Conservation (phyloP, 495 filamentous ascomycete species). For the Aspergillus avenaceus region DNA sequence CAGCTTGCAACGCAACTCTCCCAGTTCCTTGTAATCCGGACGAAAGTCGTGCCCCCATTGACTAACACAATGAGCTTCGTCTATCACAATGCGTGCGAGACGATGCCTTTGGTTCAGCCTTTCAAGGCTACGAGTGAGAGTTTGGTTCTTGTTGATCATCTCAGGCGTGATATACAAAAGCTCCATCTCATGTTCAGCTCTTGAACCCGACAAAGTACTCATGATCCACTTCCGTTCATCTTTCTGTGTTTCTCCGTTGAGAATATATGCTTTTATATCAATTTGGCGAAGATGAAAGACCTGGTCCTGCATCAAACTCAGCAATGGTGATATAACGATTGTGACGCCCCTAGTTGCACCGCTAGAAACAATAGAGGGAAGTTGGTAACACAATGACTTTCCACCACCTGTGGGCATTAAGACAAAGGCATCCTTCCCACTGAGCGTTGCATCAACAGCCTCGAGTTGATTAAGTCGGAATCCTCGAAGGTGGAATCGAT, state of each 20-base stretch:
- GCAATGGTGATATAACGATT: conserved; percentile 86
- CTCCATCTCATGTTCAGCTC: conserved; percentile 68
- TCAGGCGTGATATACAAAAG: conserved; percentile 94
- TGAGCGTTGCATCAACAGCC: conserved; percentile 89
- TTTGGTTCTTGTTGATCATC: conserved; percentile 79
- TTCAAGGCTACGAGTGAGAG: conserved; percentile 56
- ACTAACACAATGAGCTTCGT: conserved; percentile 97
- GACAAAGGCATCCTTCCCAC: conserved; percentile 84
- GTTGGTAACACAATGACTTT: conserved; percentile 94
- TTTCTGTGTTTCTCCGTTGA: conserved; percentile 67
- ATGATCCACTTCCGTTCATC: conserved; percentile 58
- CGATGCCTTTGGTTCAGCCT: conserved; percentile 58
- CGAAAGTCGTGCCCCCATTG: conserved; percentile 99
- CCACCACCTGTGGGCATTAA: conserved; percentile 97
- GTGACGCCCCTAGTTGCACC: conserved; percentile 84
- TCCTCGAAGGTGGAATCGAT: conserved; percentile 75
- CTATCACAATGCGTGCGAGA: conserved; percentile 89
- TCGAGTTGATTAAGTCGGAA: conserved; percentile 92
- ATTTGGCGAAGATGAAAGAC: conserved; percentile 72
- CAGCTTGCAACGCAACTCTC: conserved; percentile 62
- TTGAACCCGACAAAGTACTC: conserved; percentile 48
- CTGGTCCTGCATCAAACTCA: conserved; percentile 97
- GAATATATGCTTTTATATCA: conserved; percentile 69
- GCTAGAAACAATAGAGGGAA: conserved; percentile 78
- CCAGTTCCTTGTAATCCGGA: conserved; percentile 88